Evolutionary conservation across 208 protist species (phyloP), one percentile per base, ranked within the genome.

Genomic region (Leishmania braziliensis): DNA sequence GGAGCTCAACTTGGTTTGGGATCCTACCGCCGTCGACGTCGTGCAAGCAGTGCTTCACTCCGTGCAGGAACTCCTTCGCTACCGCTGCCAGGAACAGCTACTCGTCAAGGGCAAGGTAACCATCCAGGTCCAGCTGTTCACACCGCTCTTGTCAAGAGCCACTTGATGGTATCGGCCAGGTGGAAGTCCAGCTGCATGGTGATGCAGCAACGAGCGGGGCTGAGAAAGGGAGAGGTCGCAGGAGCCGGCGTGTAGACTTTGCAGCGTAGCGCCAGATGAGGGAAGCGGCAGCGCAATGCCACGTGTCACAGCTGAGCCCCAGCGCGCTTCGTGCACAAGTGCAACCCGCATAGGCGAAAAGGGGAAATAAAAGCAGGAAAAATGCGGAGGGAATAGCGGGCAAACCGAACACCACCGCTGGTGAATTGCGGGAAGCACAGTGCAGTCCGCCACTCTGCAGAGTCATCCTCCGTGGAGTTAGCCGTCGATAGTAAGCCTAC

Each of bases 1-100:
- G 78, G 29, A 92, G 88, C 75, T 92, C 82, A 20, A 90, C 85
- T 50, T 86, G 69, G 60, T 92, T 92, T 26, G 81, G 83, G 2
- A 43, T 78, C 76, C 81, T 85, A 3, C 81, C 85, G 18, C 84
- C 84, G 20, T 84, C 78, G 5, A 89, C 68, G 43, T 83, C 70
- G 36, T 88, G 51, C n/a, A 91, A 91, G 81, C 85, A 89, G 69
- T 53, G 66, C 60, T 86, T 72, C 16, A 91, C 58, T 58, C 89
- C 84, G 36, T 26, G 39, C n/a, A 88, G 69, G 39, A 90, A 80
- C 62, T 83, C 50, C 23, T 80, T 66, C 12, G 81, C 79, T 18
- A 88, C 56, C 26, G 43, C 62, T 6, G 56, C 58, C 8, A 81
- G 82, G 39, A 90, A 72, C 26, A 83, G 79, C 65, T 76, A 56